Evolutionary conservation across 2,329 filamentous ascomycete genomes (phyloP).

Genomic region (Aureobasidium sp.): DNA sequence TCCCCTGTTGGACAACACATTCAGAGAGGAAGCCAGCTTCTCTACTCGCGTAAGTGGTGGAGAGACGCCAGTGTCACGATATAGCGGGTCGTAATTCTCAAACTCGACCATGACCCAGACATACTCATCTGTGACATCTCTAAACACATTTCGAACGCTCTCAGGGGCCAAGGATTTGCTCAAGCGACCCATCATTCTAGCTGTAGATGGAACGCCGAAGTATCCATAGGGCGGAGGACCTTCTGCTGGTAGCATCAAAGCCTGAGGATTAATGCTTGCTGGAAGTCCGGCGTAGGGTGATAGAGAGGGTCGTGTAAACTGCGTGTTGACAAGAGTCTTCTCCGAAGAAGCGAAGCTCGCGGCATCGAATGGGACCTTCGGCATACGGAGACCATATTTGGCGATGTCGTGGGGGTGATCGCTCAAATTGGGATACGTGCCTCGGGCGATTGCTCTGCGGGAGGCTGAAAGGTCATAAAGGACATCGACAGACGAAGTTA

Average conservation of each 20-base stretch:
- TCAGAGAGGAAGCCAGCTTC: conserved; percentile 26
- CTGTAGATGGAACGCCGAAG: conserved; percentile 37
- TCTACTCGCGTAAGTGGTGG: conserved; percentile 42
- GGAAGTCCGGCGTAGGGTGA: conserved; percentile 34
- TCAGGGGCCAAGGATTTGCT: conserved; percentile 23
- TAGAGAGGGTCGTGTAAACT: conserved; percentile 24
- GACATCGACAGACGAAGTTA: conserved; percentile 72
- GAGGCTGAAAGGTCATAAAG: conserved; percentile 69
- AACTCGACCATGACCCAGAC: conserved; percentile 59
- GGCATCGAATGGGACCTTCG: conserved; percentile 10
- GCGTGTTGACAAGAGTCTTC: conserved; percentile 20
- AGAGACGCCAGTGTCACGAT: conserved; percentile 41
- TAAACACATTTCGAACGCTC: conserved; percentile 29
- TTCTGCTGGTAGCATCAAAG: conserved; percentile 40
- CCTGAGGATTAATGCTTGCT: conserved; percentile 37
- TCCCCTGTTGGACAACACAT: conserved; percentile 23
- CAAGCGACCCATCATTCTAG: conserved; percentile 40
- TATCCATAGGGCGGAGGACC: conserved; percentile 44
- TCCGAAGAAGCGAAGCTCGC: conserved; percentile 17
- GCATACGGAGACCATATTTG: conserved; percentile 14
- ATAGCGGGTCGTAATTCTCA: conserved; percentile 45
- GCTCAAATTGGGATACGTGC: conserved; percentile 30
- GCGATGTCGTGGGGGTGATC: conserved; percentile 10
- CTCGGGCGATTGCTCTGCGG: conserved; percentile 41
- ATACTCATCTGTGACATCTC: conserved; percentile 23